Evolutionary conservation across 108 stramenopile genomes (phyloP).

Genomic region (Cyclotella choctawhatcheeana): DNA sequence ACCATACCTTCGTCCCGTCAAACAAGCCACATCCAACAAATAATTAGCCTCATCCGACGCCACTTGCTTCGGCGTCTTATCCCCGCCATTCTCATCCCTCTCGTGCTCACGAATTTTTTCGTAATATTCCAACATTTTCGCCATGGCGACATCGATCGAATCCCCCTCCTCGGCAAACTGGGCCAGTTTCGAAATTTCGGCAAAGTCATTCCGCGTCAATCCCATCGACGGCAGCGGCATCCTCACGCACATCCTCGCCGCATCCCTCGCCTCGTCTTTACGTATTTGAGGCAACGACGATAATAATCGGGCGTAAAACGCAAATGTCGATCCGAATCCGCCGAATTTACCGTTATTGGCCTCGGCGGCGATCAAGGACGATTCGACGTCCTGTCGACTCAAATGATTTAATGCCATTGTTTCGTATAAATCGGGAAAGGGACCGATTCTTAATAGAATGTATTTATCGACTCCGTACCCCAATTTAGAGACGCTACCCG

Average conservation of each 20-base stretch:
- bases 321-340: conserved; percentile 80
- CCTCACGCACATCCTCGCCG: conserved; percentile 78
- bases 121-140: conserved; percentile 70
- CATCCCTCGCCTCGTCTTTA: conserved; percentile 76
- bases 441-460: conserved; percentile 74
- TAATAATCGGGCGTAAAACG: conserved; percentile 74
- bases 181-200: conserved; percentile 65
- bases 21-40: conserved; percentile 65
- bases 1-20: conserved; percentile 64
- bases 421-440: conserved; percentile 84
- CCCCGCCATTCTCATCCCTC: conserved; percentile 56
- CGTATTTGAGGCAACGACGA: conserved; percentile 57
- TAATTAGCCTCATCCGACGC: conserved; percentile 80
- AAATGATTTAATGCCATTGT: conserved; percentile 66
- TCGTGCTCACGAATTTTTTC: conserved; percentile 76
- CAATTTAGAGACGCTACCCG: conserved; percentile 68
- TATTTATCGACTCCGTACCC: conserved; percentile 88
- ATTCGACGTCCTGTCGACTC: conserved; percentile 58
- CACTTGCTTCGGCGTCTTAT: conserved; percentile 68
- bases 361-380: conserved; percentile 84
- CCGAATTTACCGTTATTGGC: conserved; percentile 75
- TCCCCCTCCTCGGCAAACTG: conserved; percentile 54
- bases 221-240: conserved; percentile 81
- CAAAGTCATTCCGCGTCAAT: conserved; percentile 53
- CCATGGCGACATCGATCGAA: conserved; percentile 59